These are phyloP conservation scores for Russula sp. DNA, from an alignment of 768 basidiomycete genomes.

Conservation along the genomic window DNA sequence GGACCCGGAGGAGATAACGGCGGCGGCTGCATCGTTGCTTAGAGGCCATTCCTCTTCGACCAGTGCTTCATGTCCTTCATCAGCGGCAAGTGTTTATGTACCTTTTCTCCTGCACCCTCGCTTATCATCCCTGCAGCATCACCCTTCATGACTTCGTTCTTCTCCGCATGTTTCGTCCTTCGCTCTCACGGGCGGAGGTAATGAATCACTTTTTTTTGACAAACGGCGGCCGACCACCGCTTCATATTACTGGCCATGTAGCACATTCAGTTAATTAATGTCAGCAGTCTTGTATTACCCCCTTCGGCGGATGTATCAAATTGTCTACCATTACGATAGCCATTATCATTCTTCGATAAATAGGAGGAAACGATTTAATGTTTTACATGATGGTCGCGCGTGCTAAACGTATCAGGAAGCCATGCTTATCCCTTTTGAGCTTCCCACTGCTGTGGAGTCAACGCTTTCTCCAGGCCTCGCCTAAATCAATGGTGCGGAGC, in stretches of 20 bases:
- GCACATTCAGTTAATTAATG: neutral
- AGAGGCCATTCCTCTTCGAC: neutral
- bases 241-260: neutral
- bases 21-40: constrained; percentile 10
- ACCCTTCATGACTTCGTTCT: neutral
- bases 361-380: constrained; percentile 1
- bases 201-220: neutral
- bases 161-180: neutral
- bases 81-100: neutral
- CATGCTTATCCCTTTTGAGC: constrained; percentile 38
- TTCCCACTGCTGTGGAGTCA: constrained; percentile 66
- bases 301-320: constrained; percentile 7
- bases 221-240: neutral
- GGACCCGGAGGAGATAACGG: too few relatives aligned
- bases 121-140: neutral
- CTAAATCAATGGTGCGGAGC: neutral
- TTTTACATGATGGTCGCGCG: neutral
- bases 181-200: neutral
- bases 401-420: neutral
- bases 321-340: constrained; percentile 1
- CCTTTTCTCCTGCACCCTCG: neutral
- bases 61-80: neutral
- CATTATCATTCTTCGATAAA: neutral
- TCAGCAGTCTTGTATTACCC: constrained; percentile 5
- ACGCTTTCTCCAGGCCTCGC: constrained; percentile 54